Conservation (phyloP, 2,329 filamentous ascomycete genomes). For the Alternaria triticimaculans region DNA sequence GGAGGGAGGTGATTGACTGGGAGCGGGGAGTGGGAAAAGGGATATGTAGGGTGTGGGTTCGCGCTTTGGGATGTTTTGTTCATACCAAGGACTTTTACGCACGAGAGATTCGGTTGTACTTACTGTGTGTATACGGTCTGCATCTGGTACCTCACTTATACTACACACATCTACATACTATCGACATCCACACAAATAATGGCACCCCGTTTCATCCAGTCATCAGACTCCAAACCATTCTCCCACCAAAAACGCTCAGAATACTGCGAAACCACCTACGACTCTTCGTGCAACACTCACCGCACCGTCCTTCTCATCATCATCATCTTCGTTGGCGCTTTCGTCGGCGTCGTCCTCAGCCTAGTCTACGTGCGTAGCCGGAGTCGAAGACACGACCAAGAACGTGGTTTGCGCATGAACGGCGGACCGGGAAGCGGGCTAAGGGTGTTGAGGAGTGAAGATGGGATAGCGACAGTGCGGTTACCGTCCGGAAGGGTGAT, state of each 20-base stretch:
- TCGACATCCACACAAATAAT: background rate
- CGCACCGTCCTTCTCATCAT: conserved; percentile 30
- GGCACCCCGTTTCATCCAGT: conserved; percentile 5
- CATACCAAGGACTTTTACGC: background rate
- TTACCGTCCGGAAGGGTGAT: background rate
- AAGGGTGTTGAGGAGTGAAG: background rate
- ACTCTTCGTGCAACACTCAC: conserved; percentile 22
- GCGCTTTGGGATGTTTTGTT: background rate
- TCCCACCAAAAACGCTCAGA: conserved; percentile 16
- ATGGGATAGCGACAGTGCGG: background rate
- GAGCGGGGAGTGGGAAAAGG: background rate
- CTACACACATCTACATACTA: background rate
- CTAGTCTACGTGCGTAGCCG: conserved; percentile 15
- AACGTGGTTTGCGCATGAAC: background rate
- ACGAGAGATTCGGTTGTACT: background rate
- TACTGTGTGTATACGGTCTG: background rate
- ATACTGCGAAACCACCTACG: conserved; percentile 17
- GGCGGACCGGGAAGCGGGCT: background rate
- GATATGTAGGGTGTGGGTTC: conserved; percentile 8
- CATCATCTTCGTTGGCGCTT: conserved; percentile 22
- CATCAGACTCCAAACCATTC: background rate
- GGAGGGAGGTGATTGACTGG: background rate
- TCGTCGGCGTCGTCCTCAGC: conserved; percentile 20
- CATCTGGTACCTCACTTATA: background rate
- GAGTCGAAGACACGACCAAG: background rate